phyloP scores from a whole-genome alignment of 139 green algal genomes.

The Volvox reticuliferus region DNA sequence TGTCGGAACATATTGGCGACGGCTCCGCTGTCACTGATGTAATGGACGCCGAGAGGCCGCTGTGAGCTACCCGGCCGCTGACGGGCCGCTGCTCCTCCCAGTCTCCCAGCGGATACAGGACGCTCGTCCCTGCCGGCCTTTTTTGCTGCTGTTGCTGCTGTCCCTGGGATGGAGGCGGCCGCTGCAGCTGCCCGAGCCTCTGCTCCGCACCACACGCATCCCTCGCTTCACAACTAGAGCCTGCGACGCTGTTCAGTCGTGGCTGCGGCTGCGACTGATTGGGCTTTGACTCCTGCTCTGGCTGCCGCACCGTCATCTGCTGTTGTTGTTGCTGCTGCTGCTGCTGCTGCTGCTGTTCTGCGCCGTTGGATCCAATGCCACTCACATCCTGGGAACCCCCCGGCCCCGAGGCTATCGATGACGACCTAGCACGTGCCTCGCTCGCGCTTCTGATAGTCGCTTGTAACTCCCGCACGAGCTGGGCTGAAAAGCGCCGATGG shows the following conservation, averaged over 20 bases:
- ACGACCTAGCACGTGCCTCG: neutral
- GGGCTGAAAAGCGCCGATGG: neutral
- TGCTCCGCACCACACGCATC: neutral
- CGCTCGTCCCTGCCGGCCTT: neutral
- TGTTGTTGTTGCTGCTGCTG: neutral
- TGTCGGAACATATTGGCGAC: neutral
- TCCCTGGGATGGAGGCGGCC: neutral
- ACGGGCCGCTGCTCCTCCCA: neutral
- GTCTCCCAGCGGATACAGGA: neutral
- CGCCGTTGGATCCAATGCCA: too few relatives aligned
- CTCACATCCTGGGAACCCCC: neutral
- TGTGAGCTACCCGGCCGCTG: neutral
- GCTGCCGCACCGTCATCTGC: neutral
- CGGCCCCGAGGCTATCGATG: neutral
- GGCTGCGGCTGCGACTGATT: neutral
- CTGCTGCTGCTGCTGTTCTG: neutral
- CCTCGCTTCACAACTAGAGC: neutral
- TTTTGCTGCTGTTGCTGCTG: neutral
- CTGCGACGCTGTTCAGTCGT: neutral
- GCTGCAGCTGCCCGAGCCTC: neutral
- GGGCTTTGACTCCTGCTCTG: neutral
- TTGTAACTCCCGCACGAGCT: conserved; percentile 17
- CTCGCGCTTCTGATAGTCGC: neutral
- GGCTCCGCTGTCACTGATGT: neutral
- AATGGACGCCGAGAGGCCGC: neutral